phyloP scores from a whole-genome alignment of 2,329 filamentous ascomycete species.

The Setomelanomma holmii region DNA sequence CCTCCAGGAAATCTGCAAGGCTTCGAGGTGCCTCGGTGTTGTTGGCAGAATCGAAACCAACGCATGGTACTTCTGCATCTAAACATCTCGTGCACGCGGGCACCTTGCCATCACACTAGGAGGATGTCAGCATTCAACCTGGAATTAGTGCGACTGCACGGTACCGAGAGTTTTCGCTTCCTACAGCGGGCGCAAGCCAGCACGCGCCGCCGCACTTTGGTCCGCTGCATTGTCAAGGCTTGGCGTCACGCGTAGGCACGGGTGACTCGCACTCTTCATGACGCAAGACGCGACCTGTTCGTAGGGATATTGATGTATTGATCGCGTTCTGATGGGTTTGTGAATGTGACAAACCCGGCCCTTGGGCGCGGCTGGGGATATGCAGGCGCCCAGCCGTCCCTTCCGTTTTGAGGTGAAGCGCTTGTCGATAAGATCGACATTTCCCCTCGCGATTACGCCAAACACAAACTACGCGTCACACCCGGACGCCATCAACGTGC shows the following conservation, averaged over 20 bases:
- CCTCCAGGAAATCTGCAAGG: constrained; percentile 44
- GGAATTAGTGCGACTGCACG: constrained; percentile 12
- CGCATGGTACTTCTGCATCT: constrained; percentile 39
- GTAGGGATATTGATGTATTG: too few species aligned
- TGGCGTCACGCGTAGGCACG: constrained; percentile 19
- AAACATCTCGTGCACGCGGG: constrained; percentile 44
- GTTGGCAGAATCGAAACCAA: constrained; percentile 45
- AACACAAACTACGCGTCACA: constrained; percentile 4
- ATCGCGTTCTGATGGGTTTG: too few species aligned
- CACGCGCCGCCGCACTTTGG: constrained; percentile 45
- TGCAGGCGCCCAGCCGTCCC: constrained; percentile 20
- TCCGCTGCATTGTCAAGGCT: constrained; percentile 37
- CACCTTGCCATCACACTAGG: constrained; percentile 46
- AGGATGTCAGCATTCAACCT: constrained; percentile 20
- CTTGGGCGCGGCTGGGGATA: constrained; percentile 9
- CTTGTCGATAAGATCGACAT: constrained; percentile 24
- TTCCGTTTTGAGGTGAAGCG: constrained; percentile 13
- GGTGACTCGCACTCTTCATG: constrained; percentile 29
- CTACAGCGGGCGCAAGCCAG: constrained; percentile 46
- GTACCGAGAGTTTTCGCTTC: constrained; percentile 46
- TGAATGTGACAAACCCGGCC: constrained; percentile 7
- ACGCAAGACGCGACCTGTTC: constrained; percentile 13
- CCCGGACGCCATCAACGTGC: neutral
- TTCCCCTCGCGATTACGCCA: constrained; percentile 12
- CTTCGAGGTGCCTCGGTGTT: constrained; percentile 42